Conservation (phyloP, 495 filamentous ascomycete species). For the Tirmania nivea region DNA sequence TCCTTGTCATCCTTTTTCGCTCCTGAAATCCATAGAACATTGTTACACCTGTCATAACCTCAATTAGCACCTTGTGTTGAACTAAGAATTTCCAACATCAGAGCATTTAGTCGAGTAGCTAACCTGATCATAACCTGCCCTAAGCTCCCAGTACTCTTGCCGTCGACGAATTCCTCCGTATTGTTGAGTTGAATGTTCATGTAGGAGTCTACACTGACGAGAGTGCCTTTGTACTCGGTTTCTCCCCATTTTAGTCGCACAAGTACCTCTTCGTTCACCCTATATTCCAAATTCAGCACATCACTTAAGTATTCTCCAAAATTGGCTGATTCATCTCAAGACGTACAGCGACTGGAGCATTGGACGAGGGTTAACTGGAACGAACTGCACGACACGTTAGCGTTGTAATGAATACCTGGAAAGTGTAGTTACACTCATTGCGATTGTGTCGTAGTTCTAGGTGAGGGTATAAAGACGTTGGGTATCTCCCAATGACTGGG, state of each 20-base stretch:
- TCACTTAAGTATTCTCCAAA: no score
- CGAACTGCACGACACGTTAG: slow-evolving; percentile 24
- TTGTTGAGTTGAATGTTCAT: slow-evolving; percentile 89
- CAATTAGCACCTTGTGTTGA: neutral
- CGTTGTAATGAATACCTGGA: no score
- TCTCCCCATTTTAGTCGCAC: slow-evolving; percentile 94
- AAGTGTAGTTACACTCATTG: no score
- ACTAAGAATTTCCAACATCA: neutral
- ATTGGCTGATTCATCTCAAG: no score
- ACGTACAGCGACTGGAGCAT: slow-evolving; percentile 72
- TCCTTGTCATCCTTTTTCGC: slow-evolving; percentile 21
- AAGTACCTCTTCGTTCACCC: slow-evolving; percentile 71
- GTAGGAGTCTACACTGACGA: slow-evolving; percentile 89
- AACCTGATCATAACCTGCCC: slow-evolving; percentile 87
- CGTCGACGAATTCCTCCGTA: slow-evolving; percentile 80
- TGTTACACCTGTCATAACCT: slow-evolving; percentile 47
- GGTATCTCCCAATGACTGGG: no score
- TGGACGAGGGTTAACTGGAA: slow-evolving; percentile 76
- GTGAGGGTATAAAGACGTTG: no score
- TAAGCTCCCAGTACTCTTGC: slow-evolving; percentile 59
- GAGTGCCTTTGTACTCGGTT: slow-evolving; percentile 80
- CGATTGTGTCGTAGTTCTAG: no score
- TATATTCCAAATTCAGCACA: slow-evolving; percentile 15
- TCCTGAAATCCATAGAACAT: slow-evolving; percentile 65
- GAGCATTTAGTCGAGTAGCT: slow-evolving; percentile 8